Evolutionary conservation across 2,329 filamentous ascomycete genomes (phyloP).

Genomic region (Pseudonectria foliicola): DNA sequence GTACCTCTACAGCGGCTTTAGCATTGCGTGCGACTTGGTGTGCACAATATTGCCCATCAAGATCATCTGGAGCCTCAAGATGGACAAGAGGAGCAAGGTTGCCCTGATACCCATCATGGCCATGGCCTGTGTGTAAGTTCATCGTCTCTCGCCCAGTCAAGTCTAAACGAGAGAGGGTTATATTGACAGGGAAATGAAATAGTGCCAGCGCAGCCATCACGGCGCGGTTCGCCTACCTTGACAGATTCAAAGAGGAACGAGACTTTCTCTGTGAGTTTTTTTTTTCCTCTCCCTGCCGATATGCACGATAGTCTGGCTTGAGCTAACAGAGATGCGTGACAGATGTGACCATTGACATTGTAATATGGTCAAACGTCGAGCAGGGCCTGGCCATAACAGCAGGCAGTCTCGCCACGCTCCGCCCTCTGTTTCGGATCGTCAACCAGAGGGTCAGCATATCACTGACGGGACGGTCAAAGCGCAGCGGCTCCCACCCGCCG

Average conservation of each 20-base stretch:
- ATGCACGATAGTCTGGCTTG: too few species aligned
- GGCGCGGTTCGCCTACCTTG: conserved; percentile 29
- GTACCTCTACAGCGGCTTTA: conserved; percentile 40
- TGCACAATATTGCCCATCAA: conserved; percentile 43
- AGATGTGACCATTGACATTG: conserved; percentile 32
- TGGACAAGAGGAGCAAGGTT: conserved; percentile 40
- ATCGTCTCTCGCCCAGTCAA: not conserved
- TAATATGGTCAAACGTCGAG: conserved; percentile 40
- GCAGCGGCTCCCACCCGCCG: too few species aligned
- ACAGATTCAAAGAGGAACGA: conserved; percentile 22
- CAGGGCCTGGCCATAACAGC: conserved; percentile 38
- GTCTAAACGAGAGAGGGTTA: too few species aligned
- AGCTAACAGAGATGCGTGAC: too few species aligned
- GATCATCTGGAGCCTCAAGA: conserved; percentile 45
- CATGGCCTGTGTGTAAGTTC: conserved; percentile 41
- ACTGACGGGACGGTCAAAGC: too few species aligned
- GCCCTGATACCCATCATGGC: conserved; percentile 43
- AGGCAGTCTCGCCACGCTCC: conserved; percentile 34
- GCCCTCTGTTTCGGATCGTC: conserved; percentile 29
- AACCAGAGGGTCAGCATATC: conserved; percentile 14
- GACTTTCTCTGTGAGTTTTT: conserved; percentile 33
- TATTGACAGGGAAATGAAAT: too few species aligned
- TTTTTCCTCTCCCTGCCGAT: too few species aligned
- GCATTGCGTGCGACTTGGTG: conserved; percentile 39
- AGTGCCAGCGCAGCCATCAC: conserved; percentile 34